phyloP scores from a whole-genome alignment of 768 basidiomycete genomes.

The Thelephora aurantiotincta region DNA sequence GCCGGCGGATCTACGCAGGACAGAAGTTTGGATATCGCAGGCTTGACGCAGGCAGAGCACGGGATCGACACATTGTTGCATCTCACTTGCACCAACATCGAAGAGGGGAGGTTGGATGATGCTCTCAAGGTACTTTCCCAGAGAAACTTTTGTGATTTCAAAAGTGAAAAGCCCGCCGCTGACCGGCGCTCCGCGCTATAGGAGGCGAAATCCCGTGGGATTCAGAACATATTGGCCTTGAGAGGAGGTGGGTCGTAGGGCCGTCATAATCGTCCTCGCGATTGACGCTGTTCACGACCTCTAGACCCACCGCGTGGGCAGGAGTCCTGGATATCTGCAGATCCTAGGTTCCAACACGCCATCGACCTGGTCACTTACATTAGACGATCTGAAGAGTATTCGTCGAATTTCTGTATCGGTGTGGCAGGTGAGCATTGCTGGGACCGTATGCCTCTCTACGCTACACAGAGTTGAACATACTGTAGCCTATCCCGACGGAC shows the following conservation, averaged over 20 bases:
- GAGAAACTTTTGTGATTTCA: slow-evolving; percentile 3
- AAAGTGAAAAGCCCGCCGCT: slow-evolving; percentile 1
- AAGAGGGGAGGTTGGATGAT: slow-evolving; percentile 72
- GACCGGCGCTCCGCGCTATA: slow-evolving; percentile 12
- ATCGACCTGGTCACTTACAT: slow-evolving; percentile 89
- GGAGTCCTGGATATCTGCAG: slow-evolving; percentile 84
- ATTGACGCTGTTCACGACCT: neutral
- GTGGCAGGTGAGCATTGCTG: slow-evolving; percentile 56
- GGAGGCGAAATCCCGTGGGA: slow-evolving; percentile 70
- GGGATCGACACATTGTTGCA: slow-evolving; percentile 84
- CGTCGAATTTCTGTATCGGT: slow-evolving; percentile 82
- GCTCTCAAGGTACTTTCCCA: slow-evolving; percentile 31
- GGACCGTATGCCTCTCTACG: too few relatives aligned
- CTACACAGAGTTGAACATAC: neutral
- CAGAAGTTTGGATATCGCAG: slow-evolving; percentile 76
- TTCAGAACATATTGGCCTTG: slow-evolving; percentile 83
- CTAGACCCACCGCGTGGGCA: slow-evolving; percentile 87
- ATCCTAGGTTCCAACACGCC: slow-evolving; percentile 72
- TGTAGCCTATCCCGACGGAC: slow-evolving; percentile 84
- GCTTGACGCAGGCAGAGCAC: slow-evolving; percentile 56
- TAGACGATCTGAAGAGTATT: slow-evolving; percentile 58
- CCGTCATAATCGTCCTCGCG: neutral
- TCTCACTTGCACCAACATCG: slow-evolving; percentile 96
- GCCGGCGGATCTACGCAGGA: slow-evolving; percentile 90
- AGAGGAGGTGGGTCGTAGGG: slow-evolving; percentile 54